Evolutionary conservation across 257 asterid genomes (phyloP).

Genomic region (Avicennia marina): DNA sequence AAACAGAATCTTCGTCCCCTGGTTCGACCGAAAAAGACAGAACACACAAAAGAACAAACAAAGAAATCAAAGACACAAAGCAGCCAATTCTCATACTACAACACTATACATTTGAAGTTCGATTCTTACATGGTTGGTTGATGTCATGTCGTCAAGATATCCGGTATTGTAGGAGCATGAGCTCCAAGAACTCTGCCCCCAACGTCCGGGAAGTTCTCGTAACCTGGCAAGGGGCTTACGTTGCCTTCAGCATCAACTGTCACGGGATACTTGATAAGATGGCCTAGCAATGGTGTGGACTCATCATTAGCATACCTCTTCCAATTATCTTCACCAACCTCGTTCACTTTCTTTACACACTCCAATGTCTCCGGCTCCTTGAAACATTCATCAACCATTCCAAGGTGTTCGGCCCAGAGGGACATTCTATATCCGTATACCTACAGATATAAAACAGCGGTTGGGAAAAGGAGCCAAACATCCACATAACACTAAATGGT

Average conservation of each 20-base stretch:
- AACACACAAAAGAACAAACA: background rate
- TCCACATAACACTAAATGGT: background rate
- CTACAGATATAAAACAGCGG: constrained; percentile 25
- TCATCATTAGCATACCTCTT: constrained; percentile 38
- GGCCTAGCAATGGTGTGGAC: constrained; percentile 57
- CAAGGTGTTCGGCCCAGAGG: constrained; percentile 92
- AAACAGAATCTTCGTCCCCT: constrained; percentile 13
- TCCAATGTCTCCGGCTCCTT: constrained; percentile 50
- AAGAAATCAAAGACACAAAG: background rate
- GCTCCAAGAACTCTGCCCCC: constrained; percentile 84
- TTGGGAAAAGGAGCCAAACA: background rate
- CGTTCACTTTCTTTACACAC: constrained; percentile 65
- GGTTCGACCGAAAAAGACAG: background rate
- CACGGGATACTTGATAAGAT: constrained; percentile 82
- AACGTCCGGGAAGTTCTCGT: constrained; percentile 70
- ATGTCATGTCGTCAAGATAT: constrained; percentile 59
- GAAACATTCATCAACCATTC: constrained; percentile 42
- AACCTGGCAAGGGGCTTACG: constrained; percentile 51
- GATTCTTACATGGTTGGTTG: background rate
- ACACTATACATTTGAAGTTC: background rate
- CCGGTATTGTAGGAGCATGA: constrained; percentile 62
- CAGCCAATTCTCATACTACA: constrained; percentile 4
- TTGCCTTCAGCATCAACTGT: constrained; percentile 58
- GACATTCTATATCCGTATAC: constrained; percentile 83
- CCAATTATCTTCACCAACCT: constrained; percentile 68